A percentile compares a stretch with the other conserved stretches of the same genome.
Evolutionary conservation across 176 grass and related monocot species (phyloP).

Genomic region (Triticum timopheevii): DNA sequence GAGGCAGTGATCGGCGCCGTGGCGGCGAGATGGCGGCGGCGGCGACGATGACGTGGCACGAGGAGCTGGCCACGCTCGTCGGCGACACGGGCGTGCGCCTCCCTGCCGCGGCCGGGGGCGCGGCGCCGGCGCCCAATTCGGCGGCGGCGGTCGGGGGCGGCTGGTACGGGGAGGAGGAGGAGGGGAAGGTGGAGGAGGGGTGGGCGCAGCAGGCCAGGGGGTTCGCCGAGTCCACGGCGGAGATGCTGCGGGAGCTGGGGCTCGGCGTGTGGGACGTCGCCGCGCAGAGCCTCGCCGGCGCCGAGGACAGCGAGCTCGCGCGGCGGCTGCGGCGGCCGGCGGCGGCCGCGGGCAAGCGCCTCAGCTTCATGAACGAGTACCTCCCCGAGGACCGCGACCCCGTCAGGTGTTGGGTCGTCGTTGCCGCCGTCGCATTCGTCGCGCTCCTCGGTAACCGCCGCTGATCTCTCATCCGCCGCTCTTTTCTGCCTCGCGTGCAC

Average conservation of each 20-base stretch:
- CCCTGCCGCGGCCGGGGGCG: background rate
- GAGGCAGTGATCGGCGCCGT: slow-evolving; percentile 32
- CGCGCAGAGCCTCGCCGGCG: slow-evolving; percentile 64
- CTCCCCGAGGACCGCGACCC: slow-evolving; percentile 97
- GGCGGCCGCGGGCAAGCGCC: slow-evolving; percentile 39
- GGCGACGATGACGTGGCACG: slow-evolving; percentile 85
- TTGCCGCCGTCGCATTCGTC: slow-evolving; percentile 74
- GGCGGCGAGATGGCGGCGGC: slow-evolving; percentile 52
- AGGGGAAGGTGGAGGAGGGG: slow-evolving; percentile 54
- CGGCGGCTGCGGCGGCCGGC: slow-evolving; percentile 55
- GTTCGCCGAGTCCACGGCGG: slow-evolving; percentile 71
- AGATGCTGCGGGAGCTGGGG: slow-evolving; percentile 84
- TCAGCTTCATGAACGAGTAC: slow-evolving; percentile 97
- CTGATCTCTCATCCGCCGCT: slow-evolving; percentile 3
- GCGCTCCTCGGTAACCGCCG: slow-evolving; percentile 63
- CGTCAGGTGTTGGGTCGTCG: slow-evolving; percentile 66
- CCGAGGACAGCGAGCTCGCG: slow-evolving; percentile 77
- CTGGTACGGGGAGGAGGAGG: slow-evolving; percentile 44
- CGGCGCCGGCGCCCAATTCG: background rate
- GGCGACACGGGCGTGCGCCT: slow-evolving; percentile 45
- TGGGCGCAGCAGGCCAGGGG: slow-evolving; percentile 82
- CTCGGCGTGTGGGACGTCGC: slow-evolving; percentile 81
- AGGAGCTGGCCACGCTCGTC: slow-evolving; percentile 62
- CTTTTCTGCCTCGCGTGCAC: background rate
- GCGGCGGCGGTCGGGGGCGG: slow-evolving; percentile 32